These are phyloP conservation scores for Nigrograna mackinnonii DNA, from an alignment of 2,329 filamentous ascomycete species.

Conservation along the genomic window DNA sequence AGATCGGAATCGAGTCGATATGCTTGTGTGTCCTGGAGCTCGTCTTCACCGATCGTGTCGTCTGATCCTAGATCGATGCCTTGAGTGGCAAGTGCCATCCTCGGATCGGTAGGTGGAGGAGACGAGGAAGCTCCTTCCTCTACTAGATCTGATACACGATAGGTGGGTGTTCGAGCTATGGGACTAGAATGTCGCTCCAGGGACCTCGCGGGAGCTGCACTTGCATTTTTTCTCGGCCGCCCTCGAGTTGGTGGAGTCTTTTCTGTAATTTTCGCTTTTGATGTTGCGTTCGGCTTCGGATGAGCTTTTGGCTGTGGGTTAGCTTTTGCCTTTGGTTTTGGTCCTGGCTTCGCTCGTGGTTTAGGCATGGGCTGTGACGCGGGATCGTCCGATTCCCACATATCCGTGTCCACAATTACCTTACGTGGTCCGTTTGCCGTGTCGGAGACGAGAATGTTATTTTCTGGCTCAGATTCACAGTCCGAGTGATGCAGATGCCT, in stretches of 20 bases:
- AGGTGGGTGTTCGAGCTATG: constrained; percentile 14
- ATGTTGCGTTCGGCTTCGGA: too few species aligned
- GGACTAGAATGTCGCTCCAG: constrained; percentile 18
- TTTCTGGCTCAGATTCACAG: constrained; percentile 22
- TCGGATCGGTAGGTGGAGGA: constrained; percentile 44
- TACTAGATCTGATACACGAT: constrained; percentile 29
- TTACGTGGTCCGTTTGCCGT: too few species aligned
- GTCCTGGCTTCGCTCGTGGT: constrained; percentile 15
- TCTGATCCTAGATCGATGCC: constrained; percentile 46
- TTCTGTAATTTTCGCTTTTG: constrained; percentile 13
- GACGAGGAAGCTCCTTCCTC: constrained; percentile 38
- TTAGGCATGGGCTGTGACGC: constrained; percentile 23
- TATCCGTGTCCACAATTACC: constrained; percentile 21
- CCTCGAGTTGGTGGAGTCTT: constrained; percentile 22
- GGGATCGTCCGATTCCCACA: constrained; percentile 38
- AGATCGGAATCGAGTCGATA: constrained; percentile 50
- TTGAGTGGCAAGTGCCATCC: constrained; percentile 40
- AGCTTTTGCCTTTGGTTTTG: constrained; percentile 13
- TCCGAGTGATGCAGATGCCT: constrained; percentile 36
- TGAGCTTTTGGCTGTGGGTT: constrained; percentile 5
- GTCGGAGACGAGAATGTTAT: constrained; percentile 19
- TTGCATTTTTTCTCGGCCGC: constrained; percentile 22
- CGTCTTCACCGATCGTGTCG: constrained; percentile 45
- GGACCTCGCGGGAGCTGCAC: constrained; percentile 7
- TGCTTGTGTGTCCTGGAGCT: constrained; percentile 43